Conservation (phyloP, 805 yeast genomes). For the Nematodospora valgi region DNA sequence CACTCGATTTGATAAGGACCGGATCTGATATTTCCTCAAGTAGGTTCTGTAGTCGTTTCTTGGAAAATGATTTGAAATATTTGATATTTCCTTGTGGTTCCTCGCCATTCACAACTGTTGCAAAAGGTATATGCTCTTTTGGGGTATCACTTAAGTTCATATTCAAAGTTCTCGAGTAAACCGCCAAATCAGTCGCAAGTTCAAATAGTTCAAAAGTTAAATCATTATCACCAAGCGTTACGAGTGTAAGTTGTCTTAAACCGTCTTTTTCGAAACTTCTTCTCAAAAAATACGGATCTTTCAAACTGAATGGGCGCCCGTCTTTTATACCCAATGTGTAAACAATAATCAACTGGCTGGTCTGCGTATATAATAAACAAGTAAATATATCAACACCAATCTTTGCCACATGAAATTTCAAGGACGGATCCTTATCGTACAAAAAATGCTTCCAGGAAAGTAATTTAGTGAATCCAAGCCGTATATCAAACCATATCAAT, state of each 20-base stretch:
- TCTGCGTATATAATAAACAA: conserved; percentile 26
- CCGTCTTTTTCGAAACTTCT: conserved; percentile 6
- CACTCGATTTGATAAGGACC: too few relatives aligned
- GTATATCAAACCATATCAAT: conserved; percentile 47
- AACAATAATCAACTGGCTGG: conserved; percentile 26
- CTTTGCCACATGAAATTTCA: conserved; percentile 34
- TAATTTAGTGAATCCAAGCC: conserved; percentile 39
- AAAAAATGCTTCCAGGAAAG: conserved; percentile 75
- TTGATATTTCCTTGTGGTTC: too few relatives aligned
- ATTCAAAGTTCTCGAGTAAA: neutral
- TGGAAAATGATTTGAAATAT: neutral
- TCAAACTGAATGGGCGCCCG: conserved; percentile 24
- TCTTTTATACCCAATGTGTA: conserved; percentile 29
- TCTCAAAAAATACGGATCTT: conserved; percentile 27
- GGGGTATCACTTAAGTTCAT: too few relatives aligned
- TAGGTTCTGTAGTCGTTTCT: neutral
- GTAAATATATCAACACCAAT: conserved; percentile 17
- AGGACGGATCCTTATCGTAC: conserved; percentile 51
- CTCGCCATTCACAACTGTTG: neutral
- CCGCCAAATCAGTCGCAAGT: conserved; percentile 2
- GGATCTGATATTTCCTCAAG: neutral
- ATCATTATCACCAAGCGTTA: conserved; percentile 5
- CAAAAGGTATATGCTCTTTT: too few relatives aligned
- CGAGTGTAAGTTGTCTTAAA: conserved; percentile 15
- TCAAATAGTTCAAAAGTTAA: conserved; percentile 3